These are phyloP conservation scores for Takashimella tepidaria DNA, from an alignment of 1,284 basidiomycete species.

Conservation along the genomic window DNA sequence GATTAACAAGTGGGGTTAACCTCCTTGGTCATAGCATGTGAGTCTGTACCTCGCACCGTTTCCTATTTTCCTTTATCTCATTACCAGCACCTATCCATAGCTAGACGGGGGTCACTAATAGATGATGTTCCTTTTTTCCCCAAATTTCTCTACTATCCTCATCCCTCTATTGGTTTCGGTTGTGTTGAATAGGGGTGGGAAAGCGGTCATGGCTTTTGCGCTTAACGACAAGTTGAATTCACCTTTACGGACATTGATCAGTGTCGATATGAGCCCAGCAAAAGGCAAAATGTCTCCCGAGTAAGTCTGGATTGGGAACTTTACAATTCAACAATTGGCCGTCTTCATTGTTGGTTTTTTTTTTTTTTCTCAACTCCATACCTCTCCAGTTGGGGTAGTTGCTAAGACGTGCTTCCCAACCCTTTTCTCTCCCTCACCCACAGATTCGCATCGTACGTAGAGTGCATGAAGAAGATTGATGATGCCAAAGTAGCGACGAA, in stretches of 20 bases:
- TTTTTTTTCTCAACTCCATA: no score
- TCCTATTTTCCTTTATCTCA: neutral
- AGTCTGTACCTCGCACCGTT: no score
- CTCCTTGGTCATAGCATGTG: slow-evolving; percentile 56
- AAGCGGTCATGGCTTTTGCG: slow-evolving; percentile 53
- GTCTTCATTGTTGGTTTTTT: no score
- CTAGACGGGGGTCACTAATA: no score
- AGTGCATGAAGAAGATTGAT: slow-evolving; percentile 53
- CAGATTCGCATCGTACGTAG: slow-evolving; percentile 49
- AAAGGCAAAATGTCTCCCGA: slow-evolving; percentile 52
- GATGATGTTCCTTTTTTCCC: no score
- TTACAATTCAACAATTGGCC: neutral
- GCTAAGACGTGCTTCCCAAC: no score
- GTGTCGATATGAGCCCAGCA: slow-evolving; percentile 55
- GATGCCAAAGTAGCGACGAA: slow-evolving; percentile 46
- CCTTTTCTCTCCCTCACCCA: no score
- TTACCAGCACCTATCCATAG: no score
- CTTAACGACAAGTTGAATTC: slow-evolving; percentile 45
- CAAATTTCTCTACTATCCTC: no score
- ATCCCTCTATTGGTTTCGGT: no score
- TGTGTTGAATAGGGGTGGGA: slow-evolving; percentile 55
- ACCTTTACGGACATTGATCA: slow-evolving; percentile 48
- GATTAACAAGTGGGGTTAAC: slow-evolving; percentile 46
- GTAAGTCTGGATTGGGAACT: no score
- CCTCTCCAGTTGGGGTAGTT: no score